A percentile compares a stretch with the other conserved stretches of the same genome.
Conservation (phyloP, 2,329 filamentous ascomycete species). For the Aureobasidium sp. region DNA sequence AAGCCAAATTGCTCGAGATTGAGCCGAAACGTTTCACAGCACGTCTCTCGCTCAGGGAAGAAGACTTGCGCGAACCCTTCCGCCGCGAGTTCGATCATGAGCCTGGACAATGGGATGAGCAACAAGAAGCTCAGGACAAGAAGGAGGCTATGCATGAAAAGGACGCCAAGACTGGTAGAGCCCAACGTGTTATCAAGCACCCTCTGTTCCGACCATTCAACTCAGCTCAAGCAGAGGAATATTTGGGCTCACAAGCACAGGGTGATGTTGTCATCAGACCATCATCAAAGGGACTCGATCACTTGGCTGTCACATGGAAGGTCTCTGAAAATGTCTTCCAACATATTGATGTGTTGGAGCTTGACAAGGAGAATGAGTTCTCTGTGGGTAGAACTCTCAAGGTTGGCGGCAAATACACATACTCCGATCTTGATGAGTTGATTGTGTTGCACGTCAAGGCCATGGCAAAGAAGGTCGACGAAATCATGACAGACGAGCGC, state of each 20-base stretch:
- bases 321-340: conserved; percentile 97
- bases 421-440: conserved; percentile 96
- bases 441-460: conserved; percentile 98
- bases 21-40: conserved; percentile 88
- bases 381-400: conserved; percentile 88
- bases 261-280: conserved; percentile 97
- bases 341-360: conserved; percentile 96
- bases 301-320: conserved; percentile 98
- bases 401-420: conserved; percentile 89
- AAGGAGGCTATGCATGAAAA: conserved; percentile 87
- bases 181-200: conserved; percentile 97
- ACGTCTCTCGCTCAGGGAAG: conserved; percentile 87
- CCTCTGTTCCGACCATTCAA: conserved; percentile 97
- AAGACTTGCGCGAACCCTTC: conserved; percentile 78
- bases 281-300: conserved; percentile 94
- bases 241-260: conserved; percentile 82
- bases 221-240: conserved; percentile 92
- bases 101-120: conserved; percentile 83
- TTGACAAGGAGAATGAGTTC: conserved; percentile 98
- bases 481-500: conserved; percentile 95
- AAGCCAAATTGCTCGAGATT: conserved; percentile 88
- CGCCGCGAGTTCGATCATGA: conserved; percentile 75
- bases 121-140: conserved; percentile 73
- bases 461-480: conserved; percentile 97
- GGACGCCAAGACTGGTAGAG: conserved; percentile 84